Percentiles rank a stretch among this genome's conserved stretches.
Conservation (phyloP, 2,329 filamentous ascomycete species). For the Bipolaris sorokiniana region DNA sequence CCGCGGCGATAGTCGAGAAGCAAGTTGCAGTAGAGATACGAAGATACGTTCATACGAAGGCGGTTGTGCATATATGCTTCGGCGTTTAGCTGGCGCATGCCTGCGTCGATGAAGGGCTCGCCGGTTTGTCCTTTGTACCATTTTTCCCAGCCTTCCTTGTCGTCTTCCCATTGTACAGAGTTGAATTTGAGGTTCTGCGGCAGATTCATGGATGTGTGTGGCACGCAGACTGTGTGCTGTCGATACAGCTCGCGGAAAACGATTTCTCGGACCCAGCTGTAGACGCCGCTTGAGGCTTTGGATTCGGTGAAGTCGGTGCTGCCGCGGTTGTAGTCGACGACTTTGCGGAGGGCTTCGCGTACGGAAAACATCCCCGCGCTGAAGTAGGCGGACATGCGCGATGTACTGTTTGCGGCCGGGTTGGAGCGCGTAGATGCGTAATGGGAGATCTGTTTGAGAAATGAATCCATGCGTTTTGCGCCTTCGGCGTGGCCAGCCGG, state of each 20-base stretch:
- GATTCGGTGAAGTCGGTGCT: slow-evolving; percentile 53
- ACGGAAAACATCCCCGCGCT: slow-evolving; percentile 54
- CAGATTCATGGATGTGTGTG: slow-evolving; percentile 58
- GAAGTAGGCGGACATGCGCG: slow-evolving; percentile 54
- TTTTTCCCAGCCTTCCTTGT: slow-evolving; percentile 57
- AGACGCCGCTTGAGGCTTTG: slow-evolving; percentile 47
- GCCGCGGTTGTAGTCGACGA: slow-evolving; percentile 51
- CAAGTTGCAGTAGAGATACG: slow-evolving; percentile 57
- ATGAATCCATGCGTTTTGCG: slow-evolving; percentile 50
- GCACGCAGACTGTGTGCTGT: slow-evolving; percentile 55
- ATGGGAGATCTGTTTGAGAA: slow-evolving; percentile 50
- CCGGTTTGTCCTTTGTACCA: slow-evolving; percentile 57
- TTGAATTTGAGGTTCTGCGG: slow-evolving; percentile 61
- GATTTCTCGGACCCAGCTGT: slow-evolving; percentile 58
- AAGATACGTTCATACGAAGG: slow-evolving; percentile 57
- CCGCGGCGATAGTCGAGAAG: slow-evolving; percentile 58
- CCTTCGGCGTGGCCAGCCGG: slow-evolving; percentile 54
- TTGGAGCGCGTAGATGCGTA: slow-evolving; percentile 53
- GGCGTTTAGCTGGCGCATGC: slow-evolving; percentile 57
- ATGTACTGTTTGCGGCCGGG: slow-evolving; percentile 52
- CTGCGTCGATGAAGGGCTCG: slow-evolving; percentile 58
- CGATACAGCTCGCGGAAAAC: slow-evolving; percentile 60
- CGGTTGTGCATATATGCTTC: slow-evolving; percentile 62
- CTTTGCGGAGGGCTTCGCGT: slow-evolving; percentile 53
- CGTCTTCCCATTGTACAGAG: slow-evolving; percentile 58